Conservation (phyloP, 2,329 filamentous ascomycete species). For the Chaetoscypha palmicola region DNA sequence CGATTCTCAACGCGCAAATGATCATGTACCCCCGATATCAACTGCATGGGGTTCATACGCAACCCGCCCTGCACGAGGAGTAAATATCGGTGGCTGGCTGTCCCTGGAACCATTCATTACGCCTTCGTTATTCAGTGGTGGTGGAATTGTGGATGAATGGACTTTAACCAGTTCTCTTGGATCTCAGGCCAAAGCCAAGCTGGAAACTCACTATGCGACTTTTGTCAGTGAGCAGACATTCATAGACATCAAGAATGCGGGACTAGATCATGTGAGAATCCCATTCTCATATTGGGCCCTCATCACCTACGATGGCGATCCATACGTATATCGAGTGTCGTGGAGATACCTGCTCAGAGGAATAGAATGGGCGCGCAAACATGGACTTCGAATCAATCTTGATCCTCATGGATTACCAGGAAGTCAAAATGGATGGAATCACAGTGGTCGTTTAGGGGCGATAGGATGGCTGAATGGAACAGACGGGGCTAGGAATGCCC, state of each 20-base stretch:
- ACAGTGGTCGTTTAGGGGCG: conserved; percentile 73
- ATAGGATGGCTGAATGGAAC: conserved; percentile 92
- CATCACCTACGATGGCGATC: conserved; percentile 74
- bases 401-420: conserved; percentile 89
- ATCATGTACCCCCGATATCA: conserved; percentile 70
- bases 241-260: conserved; percentile 74
- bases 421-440: conserved; percentile 96
- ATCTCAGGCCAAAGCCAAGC: conserved; percentile 49
- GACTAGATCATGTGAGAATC: conserved; percentile 94
- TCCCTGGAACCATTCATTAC: conserved; percentile 93
- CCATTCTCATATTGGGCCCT: conserved; percentile 95
- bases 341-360: conserved; percentile 91
- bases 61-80: conserved; percentile 72
- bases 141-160: conserved; percentile 78
- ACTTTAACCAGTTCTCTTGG: conserved; percentile 70
- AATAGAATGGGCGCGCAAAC: conserved; percentile 90
- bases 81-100: conserved; percentile 92
- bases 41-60: conserved; percentile 71
- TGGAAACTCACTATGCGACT: conserved; percentile 88
- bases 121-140: conserved; percentile 73
- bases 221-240: conserved; percentile 86
- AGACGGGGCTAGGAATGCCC: conserved; percentile 67
- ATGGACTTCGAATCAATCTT: conserved; percentile 86
- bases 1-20: conserved; percentile 71
- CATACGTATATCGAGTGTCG: conserved; percentile 77